Evolutionary conservation across 108 stramenopile genomes (phyloP), one percentile per base, ranked within the genome.

Genomic region (Skeletonema potamos): DNA sequence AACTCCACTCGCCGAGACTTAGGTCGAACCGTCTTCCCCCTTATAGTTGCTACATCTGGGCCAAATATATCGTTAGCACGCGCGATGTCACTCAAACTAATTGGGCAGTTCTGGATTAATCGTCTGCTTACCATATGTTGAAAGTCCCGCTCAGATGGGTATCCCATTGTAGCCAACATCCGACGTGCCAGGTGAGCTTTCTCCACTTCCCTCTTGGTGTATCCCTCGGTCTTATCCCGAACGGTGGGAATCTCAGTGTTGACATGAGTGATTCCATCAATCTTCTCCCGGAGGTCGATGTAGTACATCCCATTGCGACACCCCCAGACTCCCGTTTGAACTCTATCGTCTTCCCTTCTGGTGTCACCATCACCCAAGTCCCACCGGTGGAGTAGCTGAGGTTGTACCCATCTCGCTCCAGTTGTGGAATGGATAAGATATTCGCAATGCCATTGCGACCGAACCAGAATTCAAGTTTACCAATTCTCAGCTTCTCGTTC

Each of bases 21-120:
- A 2, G 43, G 20, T 12, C 67, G n/a, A 12, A 62, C 60, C 0
- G 24, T 36, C 20, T 62, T 68, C 3, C 74, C 74, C 20, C 43
- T 60, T 4, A 29, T 9, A 22, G 26, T 29, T 13, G 59, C 44
- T 1, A 39, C 24, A 41, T 41, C 32, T 12, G 74, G 68, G 1
- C 59, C 67, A 56, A 65, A 76, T 0, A 76, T 63, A 10, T 26
- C 18, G 2, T 39, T 15, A 6, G 66, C 74, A n/a, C n/a, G n/a
- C n/a, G 34, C 7, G 34, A 34, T 7, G 34, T 34, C 34, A 34
- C 4, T 7, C 4, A 7, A 7, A 7, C 7, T 7, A 34, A 34
- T 7, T 4, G 34, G 34, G 7, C 34, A 34, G 55, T 75, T 61
- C 60, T 67, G 27, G 17, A 72, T 54, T 6, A 32, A 33, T 17